Conservation (phyloP, 192 early-diverging fungal species). For the Jimgerdemannia flammicorona region DNA sequence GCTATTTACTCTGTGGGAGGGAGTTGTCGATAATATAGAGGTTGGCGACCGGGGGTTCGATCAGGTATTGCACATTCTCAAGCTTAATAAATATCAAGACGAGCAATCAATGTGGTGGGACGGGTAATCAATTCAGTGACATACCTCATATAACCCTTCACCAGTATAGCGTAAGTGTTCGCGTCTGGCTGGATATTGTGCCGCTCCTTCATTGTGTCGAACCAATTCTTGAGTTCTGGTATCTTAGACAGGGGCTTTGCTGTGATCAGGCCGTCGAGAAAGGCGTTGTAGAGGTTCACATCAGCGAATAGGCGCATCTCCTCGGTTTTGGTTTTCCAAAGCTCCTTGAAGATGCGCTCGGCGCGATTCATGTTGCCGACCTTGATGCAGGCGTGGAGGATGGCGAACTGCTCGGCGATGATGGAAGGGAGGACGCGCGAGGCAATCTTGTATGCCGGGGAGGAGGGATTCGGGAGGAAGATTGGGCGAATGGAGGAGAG, state of each 20-base stretch:
- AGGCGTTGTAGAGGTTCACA: conserved; percentile 74
- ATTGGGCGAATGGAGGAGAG: conserved; percentile 2
- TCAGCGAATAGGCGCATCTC: conserved; percentile 71
- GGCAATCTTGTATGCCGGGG: conserved; percentile 14
- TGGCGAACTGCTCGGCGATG: conserved; percentile 68
- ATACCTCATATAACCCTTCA: conserved; percentile 63
- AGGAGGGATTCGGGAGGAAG: conserved; percentile 27
- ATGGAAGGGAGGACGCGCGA: conserved; percentile 20
- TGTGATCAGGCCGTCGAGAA: conserved; percentile 66
- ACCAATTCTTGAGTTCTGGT: conserved; percentile 67
- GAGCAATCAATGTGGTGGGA: too few relatives aligned
- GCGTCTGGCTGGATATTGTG: conserved; percentile 57
- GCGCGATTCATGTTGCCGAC: conserved; percentile 73
- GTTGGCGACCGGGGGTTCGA: conserved; percentile 8
- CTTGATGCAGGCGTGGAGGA: conserved; percentile 76
- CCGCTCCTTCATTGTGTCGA: conserved; percentile 49
- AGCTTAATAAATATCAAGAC: too few relatives aligned
- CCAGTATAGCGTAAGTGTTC: conserved; percentile 75
- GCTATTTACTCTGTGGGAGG: conserved; percentile 29
- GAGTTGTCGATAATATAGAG: conserved; percentile 1
- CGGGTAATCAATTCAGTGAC: neutral
- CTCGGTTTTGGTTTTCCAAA: conserved; percentile 58
- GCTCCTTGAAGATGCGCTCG: conserved; percentile 60
- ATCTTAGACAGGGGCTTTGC: conserved; percentile 32
- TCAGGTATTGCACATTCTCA: too few relatives aligned